Percentiles rank a stretch among this genome's conserved stretches.
phyloP scores from a whole-genome alignment of 306 rosid genomes.

The Astragalus membranaceus region DNA sequence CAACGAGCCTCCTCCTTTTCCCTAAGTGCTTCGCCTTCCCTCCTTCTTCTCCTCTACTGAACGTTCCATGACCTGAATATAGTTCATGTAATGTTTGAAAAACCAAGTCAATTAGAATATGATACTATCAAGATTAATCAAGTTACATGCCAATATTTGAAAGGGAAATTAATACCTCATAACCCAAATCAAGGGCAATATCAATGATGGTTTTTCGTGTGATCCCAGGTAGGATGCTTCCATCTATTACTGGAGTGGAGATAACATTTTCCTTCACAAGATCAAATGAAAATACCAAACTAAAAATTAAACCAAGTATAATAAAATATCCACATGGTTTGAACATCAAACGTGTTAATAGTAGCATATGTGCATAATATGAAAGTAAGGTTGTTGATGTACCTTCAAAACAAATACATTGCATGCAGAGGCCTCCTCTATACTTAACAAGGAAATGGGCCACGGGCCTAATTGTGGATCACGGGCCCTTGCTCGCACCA shows the following conservation, averaged over 20 bases:
- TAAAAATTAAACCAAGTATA: neutral
- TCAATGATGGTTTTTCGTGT: constrained; percentile 53
- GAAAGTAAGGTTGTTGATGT: constrained; percentile 3
- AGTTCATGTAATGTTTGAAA: neutral
- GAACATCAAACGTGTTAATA: neutral
- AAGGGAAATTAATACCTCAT: constrained; percentile 34
- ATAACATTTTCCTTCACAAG: constrained; percentile 36
- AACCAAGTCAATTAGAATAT: neutral
- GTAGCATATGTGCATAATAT: neutral
- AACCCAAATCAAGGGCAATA: constrained; percentile 42
- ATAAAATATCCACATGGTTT: constrained; percentile 1
- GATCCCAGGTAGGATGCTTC: constrained; percentile 58
- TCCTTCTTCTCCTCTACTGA: constrained; percentile 48
- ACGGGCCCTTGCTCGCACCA: too few relatives aligned
- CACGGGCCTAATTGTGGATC: too few relatives aligned
- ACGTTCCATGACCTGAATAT: constrained; percentile 40
- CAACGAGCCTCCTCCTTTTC: too few relatives aligned
- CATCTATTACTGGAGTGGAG: constrained; percentile 42
- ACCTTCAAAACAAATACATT: constrained; percentile 56
- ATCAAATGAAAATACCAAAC: neutral
- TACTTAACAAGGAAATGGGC: too few relatives aligned
- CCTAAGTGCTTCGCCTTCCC: too few relatives aligned
- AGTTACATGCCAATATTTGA: neutral
- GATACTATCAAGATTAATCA: neutral
- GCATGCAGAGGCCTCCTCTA: constrained; percentile 40